These are phyloP conservation scores for Medicago arabica DNA, from an alignment of 306 rosid species.

Conservation along the genomic window DNA sequence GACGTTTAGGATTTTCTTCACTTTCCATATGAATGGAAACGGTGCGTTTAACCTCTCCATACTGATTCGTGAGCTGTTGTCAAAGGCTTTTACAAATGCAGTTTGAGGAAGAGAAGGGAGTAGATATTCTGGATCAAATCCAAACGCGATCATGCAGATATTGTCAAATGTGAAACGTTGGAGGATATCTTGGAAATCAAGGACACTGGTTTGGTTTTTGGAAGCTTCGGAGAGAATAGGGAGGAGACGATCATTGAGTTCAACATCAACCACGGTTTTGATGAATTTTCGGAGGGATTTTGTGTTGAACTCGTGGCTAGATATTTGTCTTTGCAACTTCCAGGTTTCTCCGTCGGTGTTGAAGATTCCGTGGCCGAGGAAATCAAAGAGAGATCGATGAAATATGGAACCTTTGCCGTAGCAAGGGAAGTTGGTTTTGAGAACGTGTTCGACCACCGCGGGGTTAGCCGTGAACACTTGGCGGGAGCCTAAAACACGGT, in stretches of 20 bases:
- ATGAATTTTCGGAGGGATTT: slow-evolving; percentile 59
- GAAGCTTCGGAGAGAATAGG: slow-evolving; percentile 55
- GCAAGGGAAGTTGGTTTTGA: slow-evolving; percentile 60
- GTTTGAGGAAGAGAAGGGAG: slow-evolving; percentile 55
- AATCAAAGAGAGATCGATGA: slow-evolving; percentile 41
- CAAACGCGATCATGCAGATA: background rate
- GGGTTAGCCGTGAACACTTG: slow-evolving; percentile 66
- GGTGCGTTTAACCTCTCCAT: slow-evolving; percentile 36
- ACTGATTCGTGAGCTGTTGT: slow-evolving; percentile 47
- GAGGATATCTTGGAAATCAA: background rate
- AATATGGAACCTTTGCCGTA: slow-evolving; percentile 56
- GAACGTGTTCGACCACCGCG: slow-evolving; percentile 64
- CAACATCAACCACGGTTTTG: slow-evolving; percentile 59
- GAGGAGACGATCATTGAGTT: slow-evolving; percentile 57
- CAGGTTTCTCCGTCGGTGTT: slow-evolving; percentile 55
- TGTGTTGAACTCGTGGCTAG: slow-evolving; percentile 64
- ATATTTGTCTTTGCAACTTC: slow-evolving; percentile 72
- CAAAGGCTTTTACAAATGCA: slow-evolving; percentile 60
- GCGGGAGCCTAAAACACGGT: slow-evolving; percentile 46
- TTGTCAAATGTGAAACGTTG: background rate
- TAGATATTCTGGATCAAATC: slow-evolving; percentile 26
- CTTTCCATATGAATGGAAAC: slow-evolving; percentile 12
- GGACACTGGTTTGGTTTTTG: background rate
- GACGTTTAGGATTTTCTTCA: background rate
- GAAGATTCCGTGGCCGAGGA: slow-evolving; percentile 77